These are phyloP conservation scores for Dalbergia cultrata DNA, from an alignment of 306 rosid genomes.

Conservation along the genomic window DNA sequence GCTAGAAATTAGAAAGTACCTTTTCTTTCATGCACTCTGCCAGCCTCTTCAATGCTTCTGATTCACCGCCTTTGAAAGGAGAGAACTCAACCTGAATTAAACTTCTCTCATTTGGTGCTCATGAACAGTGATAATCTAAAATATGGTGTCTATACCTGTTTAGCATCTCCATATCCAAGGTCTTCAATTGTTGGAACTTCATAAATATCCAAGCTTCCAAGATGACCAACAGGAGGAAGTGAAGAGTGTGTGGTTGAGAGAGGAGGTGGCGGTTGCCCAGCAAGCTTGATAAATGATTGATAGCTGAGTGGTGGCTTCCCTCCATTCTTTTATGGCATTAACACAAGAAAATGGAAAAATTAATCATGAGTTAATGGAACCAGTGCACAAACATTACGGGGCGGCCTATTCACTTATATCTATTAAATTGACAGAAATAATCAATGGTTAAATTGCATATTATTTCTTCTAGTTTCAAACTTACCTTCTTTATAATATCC, in stretches of 20 bases:
- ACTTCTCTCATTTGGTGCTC: conserved; percentile 36
- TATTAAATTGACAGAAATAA: not conserved
- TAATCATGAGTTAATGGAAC: conserved; percentile 39
- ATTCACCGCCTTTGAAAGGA: conserved; percentile 96
- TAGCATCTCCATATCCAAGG: conserved; percentile 75
- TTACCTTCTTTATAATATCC: conserved; percentile 78
- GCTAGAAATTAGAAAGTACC: conserved; percentile 54
- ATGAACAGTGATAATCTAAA: conserved; percentile 13
- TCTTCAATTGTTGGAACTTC: conserved; percentile 80
- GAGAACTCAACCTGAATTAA: conserved; percentile 72
- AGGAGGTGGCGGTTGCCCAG: conserved; percentile 71
- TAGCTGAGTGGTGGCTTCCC: conserved; percentile 91
- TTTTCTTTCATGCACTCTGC: conserved; percentile 67
- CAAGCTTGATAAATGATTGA: conserved; percentile 89
- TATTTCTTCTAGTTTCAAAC: conserved; percentile 36
- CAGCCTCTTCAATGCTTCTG: conserved; percentile 86
- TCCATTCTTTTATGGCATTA: conserved; percentile 71
- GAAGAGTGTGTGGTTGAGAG: conserved; percentile 58
- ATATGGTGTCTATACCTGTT: conserved; percentile 55
- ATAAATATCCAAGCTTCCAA: conserved; percentile 59
- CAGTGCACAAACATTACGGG: conserved; percentile 16
- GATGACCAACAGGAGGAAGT: conserved; percentile 75
- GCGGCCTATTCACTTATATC: not conserved
- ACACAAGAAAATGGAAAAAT: conserved; percentile 42
- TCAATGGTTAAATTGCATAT: conserved; percentile 16